These are phyloP conservation scores for Firmiana major DNA, from an alignment of 345 rosid genomes.

Conservation along the genomic window DNA sequence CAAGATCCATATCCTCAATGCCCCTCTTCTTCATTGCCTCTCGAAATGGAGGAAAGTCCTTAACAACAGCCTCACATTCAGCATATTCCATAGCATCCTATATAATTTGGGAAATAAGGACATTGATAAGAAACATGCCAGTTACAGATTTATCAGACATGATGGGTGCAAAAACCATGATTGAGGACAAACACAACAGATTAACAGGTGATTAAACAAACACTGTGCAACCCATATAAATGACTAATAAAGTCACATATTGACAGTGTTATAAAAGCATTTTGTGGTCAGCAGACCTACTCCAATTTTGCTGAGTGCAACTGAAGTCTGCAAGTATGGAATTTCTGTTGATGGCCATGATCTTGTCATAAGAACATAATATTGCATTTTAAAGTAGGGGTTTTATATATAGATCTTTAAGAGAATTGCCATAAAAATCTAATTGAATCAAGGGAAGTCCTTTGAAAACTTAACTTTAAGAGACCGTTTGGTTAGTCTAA, in stretches of 20 bases:
- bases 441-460: background rate
- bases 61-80: slow-evolving; percentile 73
- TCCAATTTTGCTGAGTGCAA: background rate
- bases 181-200: background rate
- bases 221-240: background rate
- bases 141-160: background rate
- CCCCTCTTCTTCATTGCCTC: slow-evolving; percentile 83
- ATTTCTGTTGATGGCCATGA: background rate
- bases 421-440: background rate
- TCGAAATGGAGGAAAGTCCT: slow-evolving; percentile 54
- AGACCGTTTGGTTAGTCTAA: background rate
- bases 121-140: background rate
- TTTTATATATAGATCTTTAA: background rate
- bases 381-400: background rate
- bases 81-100: slow-evolving; percentile 77
- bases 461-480: background rate
- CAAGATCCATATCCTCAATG: slow-evolving; percentile 71
- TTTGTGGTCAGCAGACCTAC: background rate
- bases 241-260: background rate
- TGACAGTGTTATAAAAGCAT: background rate
- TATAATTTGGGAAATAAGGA: slow-evolving; percentile 22
- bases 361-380: slow-evolving; percentile 1
- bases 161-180: background rate
- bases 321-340: background rate
- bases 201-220: background rate